phyloP scores from a whole-genome alignment of 139 green algal genomes.

The Closterium sp. region DNA sequence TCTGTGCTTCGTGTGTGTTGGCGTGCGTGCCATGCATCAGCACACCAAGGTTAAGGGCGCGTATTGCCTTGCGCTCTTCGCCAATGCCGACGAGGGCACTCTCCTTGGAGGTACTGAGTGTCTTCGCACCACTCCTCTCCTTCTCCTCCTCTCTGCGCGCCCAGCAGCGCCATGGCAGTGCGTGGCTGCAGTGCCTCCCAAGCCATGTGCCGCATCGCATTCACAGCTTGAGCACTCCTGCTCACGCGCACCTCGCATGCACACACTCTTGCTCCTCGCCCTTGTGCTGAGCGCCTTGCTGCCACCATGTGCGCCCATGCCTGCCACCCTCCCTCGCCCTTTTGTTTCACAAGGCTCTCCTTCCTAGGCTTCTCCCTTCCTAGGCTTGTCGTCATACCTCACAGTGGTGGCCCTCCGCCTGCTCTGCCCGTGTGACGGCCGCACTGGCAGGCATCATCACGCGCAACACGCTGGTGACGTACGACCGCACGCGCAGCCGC shows the following conservation, averaged over 20 bases:
- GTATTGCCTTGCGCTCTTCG: constrained; percentile 91
- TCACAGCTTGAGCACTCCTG: background rate
- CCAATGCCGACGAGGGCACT: constrained; percentile 76
- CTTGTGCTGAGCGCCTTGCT: background rate
- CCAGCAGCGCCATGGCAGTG: background rate
- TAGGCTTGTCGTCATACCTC: too few species aligned
- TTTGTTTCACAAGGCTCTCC: too few species aligned
- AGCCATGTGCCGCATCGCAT: too few species aligned
- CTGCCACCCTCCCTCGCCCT: background rate
- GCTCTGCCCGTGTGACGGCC: too few species aligned
- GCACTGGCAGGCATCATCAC: constrained; percentile 49
- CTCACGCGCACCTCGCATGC: background rate
- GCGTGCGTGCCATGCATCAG: background rate
- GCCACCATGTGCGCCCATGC: background rate
- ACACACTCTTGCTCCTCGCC: too few species aligned
- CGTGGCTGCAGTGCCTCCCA: background rate
- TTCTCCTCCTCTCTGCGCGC: background rate
- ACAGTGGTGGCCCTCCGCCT: too few species aligned
- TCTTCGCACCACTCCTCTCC: background rate
- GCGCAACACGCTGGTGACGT: constrained; percentile 49
- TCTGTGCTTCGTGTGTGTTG: too few species aligned
- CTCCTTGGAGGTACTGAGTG: constrained; percentile 71
- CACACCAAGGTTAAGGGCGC: constrained; percentile 61
- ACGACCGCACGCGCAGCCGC: constrained; percentile 31
- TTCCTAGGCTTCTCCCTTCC: too few species aligned